These are phyloP conservation scores for Phaffomyces thermotolerans DNA, from an alignment of 805 yeast genomes.

Conservation along the genomic window DNA sequence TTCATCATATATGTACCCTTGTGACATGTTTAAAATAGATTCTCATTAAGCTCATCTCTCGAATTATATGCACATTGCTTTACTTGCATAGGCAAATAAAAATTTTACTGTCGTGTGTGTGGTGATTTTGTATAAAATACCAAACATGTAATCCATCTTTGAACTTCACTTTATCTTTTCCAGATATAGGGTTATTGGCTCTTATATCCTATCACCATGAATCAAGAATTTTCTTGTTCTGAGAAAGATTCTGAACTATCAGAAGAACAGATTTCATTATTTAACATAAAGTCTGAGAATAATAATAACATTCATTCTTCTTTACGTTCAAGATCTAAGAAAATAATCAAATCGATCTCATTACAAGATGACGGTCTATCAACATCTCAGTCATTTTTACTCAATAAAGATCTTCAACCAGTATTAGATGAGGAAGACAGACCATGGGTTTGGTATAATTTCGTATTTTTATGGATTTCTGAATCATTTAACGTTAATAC, in stretches of 20 bases:
- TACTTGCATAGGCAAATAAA: no score
- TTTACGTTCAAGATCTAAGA: neutral
- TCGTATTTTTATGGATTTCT: conserved; percentile 76
- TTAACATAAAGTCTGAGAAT: no score
- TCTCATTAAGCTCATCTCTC: no score
- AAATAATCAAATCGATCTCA: conserved; percentile 9
- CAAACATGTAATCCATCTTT: no score
- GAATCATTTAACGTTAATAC: conserved; percentile 87
- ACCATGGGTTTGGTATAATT: conserved; percentile 82
- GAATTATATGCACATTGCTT: no score
- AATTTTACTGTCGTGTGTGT: no score
- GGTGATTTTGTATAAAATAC: no score
- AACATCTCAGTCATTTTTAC: conserved; percentile 54
- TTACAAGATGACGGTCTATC: conserved; percentile 30
- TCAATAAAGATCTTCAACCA: conserved; percentile 71
- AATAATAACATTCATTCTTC: neutral
- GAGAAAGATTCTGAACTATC: neutral
- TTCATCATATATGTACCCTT: no score
- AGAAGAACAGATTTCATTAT: neutral
- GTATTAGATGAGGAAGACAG: conserved; percentile 61
- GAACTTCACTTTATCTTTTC: no score
- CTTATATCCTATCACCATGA: neutral
- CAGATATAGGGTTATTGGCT: neutral
- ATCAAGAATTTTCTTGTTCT: neutral
- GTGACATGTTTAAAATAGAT: no score